These are phyloP conservation scores for Lyophyllum atratum DNA, from an alignment of 768 basidiomycete genomes.

Conservation along the genomic window DNA sequence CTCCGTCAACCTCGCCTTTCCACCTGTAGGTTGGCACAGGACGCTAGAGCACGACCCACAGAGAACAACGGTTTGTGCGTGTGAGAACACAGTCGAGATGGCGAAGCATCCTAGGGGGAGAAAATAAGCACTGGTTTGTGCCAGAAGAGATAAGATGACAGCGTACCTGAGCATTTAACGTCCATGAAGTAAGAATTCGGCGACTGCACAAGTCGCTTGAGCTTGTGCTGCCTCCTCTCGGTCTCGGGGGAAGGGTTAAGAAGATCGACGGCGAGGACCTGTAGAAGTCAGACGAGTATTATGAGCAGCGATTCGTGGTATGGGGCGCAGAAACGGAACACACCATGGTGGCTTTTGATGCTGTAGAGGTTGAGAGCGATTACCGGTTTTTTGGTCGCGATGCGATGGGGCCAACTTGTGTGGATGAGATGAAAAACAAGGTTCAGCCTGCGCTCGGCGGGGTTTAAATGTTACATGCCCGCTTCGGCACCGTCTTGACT, in stretches of 20 bases:
- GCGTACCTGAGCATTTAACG: conserved; percentile 94
- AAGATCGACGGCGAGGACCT: conserved; percentile 98
- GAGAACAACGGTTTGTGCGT: conserved; percentile 96
- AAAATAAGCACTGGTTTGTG: conserved; percentile 11
- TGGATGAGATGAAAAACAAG: conserved; percentile 38
- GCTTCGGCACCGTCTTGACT: conserved; percentile 24
- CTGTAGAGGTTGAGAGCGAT: conserved; percentile 21
- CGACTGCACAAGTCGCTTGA: conserved; percentile 97
- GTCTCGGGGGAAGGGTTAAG: conserved; percentile 91
- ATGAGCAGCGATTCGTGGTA: background rate
- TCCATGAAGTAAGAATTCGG: conserved; percentile 99
- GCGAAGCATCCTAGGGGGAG: conserved; percentile 81
- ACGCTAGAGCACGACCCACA: conserved; percentile 93
- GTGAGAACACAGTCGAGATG: conserved; percentile 98
- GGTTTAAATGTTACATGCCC: conserved; percentile 30
- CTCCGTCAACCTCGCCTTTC: conserved; percentile 96
- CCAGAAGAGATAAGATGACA: background rate
- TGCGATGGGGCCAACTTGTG: conserved; percentile 36
- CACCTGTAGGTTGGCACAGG: conserved; percentile 97
- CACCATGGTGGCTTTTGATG: conserved; percentile 35
- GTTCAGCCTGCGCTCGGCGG: conserved; percentile 35
- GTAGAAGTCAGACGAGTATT: conserved; percentile 1
- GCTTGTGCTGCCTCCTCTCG: conserved; percentile 93
- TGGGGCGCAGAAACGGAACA: background rate
- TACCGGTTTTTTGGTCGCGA: conserved; percentile 31